phyloP scores from a whole-genome alignment of 345 rosid genomes.

The Eutrema heterophyllum region DNA sequence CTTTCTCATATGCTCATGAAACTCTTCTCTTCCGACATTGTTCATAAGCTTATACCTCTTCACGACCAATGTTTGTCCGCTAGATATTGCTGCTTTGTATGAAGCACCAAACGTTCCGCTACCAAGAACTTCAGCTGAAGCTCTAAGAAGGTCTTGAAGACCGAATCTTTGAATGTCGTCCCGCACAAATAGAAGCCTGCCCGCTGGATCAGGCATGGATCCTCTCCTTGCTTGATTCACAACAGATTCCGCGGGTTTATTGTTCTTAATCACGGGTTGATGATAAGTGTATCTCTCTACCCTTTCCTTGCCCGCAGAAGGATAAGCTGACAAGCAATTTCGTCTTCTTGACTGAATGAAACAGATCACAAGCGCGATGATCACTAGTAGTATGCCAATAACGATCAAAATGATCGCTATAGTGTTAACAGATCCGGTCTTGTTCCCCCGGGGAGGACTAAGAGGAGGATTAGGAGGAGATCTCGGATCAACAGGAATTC shows the following conservation, averaged over 20 bases:
- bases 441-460: not conserved
- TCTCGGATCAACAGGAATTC: slow-evolving; percentile 1
- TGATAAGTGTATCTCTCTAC: slow-evolving; percentile 29
- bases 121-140: slow-evolving; percentile 76
- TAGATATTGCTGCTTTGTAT: slow-evolving; percentile 49
- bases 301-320: slow-evolving; percentile 19
- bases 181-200: slow-evolving; percentile 43
- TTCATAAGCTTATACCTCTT: slow-evolving; percentile 81
- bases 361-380: slow-evolving; percentile 24
- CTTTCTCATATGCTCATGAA: slow-evolving; percentile 65
- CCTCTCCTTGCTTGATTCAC: slow-evolving; percentile 9
- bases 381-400: slow-evolving; percentile 18
- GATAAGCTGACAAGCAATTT: not conserved
- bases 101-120: slow-evolving; percentile 81
- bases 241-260: slow-evolving; percentile 13
- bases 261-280: not conserved
- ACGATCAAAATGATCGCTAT: slow-evolving; percentile 30
- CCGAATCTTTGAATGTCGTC: slow-evolving; percentile 51
- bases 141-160: slow-evolving; percentile 58
- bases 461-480: slow-evolving; percentile 13
- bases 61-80: slow-evolving; percentile 48
- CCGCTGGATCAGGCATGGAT: slow-evolving; percentile 30
- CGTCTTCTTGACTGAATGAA: slow-evolving; percentile 20
- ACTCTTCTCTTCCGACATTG: slow-evolving; percentile 58
- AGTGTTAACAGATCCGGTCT: slow-evolving; percentile 7